phyloP scores from a whole-genome alignment of 1,284 basidiomycete genomes.

The Melampsora americana region DNA sequence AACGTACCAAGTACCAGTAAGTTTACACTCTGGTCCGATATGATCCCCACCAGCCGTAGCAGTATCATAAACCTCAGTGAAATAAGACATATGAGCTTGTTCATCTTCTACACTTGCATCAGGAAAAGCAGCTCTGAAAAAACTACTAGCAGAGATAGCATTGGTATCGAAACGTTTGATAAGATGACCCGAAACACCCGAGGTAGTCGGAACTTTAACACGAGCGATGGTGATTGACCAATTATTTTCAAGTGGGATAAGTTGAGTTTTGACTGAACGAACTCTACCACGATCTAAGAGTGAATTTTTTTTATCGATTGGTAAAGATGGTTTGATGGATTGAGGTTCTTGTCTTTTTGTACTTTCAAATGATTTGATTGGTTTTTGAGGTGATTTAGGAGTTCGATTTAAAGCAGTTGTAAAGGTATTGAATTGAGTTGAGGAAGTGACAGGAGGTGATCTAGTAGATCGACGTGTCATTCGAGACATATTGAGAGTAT shows the following conservation, averaged over 20 bases:
- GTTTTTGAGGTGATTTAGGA: constrained; percentile 13
- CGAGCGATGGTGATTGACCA: constrained; percentile 72
- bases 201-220: constrained; percentile 80
- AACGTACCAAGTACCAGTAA: constrained; percentile 35
- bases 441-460: background rate
- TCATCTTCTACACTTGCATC: constrained; percentile 74
- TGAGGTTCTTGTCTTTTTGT: background rate
- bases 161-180: constrained; percentile 92
- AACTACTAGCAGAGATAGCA: constrained; percentile 89
- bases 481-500: background rate
- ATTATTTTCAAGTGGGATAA: constrained; percentile 10
- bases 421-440: background rate
- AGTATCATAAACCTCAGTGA: constrained; percentile 24
- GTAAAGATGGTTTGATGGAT: constrained; percentile 9
- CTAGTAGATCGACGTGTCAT: background rate
- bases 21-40: constrained; percentile 11
- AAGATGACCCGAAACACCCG: constrained; percentile 58
- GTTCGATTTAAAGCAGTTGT: background rate
- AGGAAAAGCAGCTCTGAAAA: constrained; percentile 97
- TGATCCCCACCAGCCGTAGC: constrained; percentile 13
- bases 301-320: constrained; percentile 3
- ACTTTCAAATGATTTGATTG: constrained; percentile 20
- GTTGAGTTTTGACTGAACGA: constrained; percentile 17
- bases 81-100: constrained; percentile 70
- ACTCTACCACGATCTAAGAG: constrained; percentile 20